Evolutionary conservation across 2,329 filamentous ascomycete species (phyloP), one percentile per base, ranked within the genome.

Genomic region (Metarhizium guizhouense): DNA sequence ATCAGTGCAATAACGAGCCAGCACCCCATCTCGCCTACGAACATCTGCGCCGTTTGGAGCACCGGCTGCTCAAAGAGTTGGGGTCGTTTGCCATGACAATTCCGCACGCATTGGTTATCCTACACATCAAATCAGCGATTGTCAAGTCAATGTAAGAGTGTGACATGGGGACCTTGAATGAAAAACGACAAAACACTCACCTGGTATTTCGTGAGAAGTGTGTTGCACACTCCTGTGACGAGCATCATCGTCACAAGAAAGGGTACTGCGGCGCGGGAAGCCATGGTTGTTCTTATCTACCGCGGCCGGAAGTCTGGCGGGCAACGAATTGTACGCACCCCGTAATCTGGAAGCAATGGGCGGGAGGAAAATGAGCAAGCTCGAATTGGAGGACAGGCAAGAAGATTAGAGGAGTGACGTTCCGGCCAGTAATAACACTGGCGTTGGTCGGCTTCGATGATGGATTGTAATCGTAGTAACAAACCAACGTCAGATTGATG

Each of bases 1-100:
- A 88, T 85, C 52, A 81, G 65, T 25, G 87, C 84, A 47, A 97
- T 81, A 54, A 99, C 90, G 14, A 97, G 80, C 92, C 93, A 99
- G 76, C 91, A 95, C 60, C 91, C 93, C 80, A 90, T 88, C 71
- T 99, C 94, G 55, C 94, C 94, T 59, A 96, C 81, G 70, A 99
- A 99, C 94, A 99, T 99, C 71, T 97, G 94, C 1, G 90, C 84
- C 60, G 94, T 97, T 70, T 99, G 94, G 54, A 97, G 84, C 53
- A 99, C 92, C 18, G 94, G 94, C 69, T 97, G 93, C 70, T 96
- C 90, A 73, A 99, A 97, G 63, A 82, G 81, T 60, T 81, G 76
- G 54, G 83, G 86, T 61, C 86, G 81, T 57, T 78, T 79, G 10
- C 83, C 81, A 64, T 90, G 84, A 76, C 94, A 99, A 75, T 97